Evolutionary conservation across 2,329 filamentous ascomycete species (phyloP), one percentile per base, ranked within the genome.

Genomic region (Aspergillus quadricinctus): DNA sequence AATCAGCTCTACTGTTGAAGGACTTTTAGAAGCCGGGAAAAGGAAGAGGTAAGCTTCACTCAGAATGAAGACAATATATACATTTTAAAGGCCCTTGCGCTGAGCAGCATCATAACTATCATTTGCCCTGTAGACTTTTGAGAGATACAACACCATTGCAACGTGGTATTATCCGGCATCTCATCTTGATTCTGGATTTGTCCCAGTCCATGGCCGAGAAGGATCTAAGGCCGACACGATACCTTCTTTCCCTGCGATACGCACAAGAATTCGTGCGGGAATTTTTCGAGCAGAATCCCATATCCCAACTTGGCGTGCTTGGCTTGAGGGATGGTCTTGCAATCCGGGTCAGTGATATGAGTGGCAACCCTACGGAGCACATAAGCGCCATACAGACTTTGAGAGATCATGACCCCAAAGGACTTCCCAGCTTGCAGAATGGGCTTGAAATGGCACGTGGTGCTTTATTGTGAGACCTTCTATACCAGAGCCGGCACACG

Each of bases 231-330:
- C 94, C 94, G 5, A 96, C 87, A 46, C 85, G 93, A 58, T 92
- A 93, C 74, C 83, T 92, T 40, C 83, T 97, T 31, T 88, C 87
- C 52, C 81, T 97, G 68, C 87, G 87, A 61, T 95, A 92, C 74
- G 88, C 92, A 17, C 84, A 88, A 61, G 88, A 92, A 56, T 99
- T 97, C 73, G 88, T 97, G 50, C 83, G 87, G 57, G 93, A 97
- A 72, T 99, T 91, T 76, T 99, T 97, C 70, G 94, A 97, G 75
- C 94, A 99, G 75, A 99, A 99, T 68, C 94, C 94, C 10, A 97
- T 99, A 63, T 96, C 92, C 9, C 94, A 99, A 75, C 83, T 99
- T 55, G 92, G 89, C 25, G 88, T 99, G 29, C 80, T 99, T 41
- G 93, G 90, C 51, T 96, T 97, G 89, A 85, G 90, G 59, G 94